Evolutionary conservation across 2,329 filamentous ascomycete species (phyloP).

Genomic region (Gnomoniopsis sp.): DNA sequence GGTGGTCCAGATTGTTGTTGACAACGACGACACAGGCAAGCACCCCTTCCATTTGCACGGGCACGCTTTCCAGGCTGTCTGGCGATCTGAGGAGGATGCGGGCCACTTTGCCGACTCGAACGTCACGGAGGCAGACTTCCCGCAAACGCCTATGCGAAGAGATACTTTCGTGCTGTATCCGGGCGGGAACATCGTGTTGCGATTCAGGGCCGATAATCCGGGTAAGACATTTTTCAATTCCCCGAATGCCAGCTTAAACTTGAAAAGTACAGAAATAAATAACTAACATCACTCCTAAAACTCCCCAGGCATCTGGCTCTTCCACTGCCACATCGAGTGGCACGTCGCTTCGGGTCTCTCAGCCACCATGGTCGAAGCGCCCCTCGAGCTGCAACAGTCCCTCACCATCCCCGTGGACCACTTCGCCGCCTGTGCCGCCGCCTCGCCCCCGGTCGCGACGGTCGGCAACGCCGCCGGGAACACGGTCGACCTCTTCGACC

Average conservation of each 20-base stretch:
- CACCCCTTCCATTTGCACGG: conserved; percentile 81
- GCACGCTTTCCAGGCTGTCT: conserved; percentile 67
- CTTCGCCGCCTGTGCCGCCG: conserved; percentile 42
- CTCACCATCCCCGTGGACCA: conserved; percentile 43
- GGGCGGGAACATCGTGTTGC: conserved; percentile 64
- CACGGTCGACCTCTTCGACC: conserved; percentile 57
- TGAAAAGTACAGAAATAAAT: not conserved
- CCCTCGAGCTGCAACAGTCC: conserved; percentile 43
- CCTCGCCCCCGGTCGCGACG: conserved; percentile 38
- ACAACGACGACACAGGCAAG: conserved; percentile 68
- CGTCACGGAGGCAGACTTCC: conserved; percentile 43
- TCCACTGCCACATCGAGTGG: conserved; percentile 55
- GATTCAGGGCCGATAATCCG: conserved; percentile 66
- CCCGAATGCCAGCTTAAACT: not conserved
- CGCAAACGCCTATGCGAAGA: conserved; percentile 58
- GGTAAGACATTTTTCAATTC: conserved; percentile 31
- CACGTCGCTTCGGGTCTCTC: conserved; percentile 46
- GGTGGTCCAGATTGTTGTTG: conserved; percentile 72
- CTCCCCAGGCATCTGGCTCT: conserved; percentile 46
- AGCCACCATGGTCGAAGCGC: conserved; percentile 38
- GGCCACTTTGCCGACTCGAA: conserved; percentile 47
- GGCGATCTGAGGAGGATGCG: conserved; percentile 55
- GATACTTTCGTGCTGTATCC: conserved; percentile 67
- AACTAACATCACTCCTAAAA: not conserved
- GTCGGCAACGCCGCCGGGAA: conserved; percentile 75